Evolutionary conservation across 805 yeast species (phyloP).

Genomic region (Saccharomycopsis fibuligera): DNA sequence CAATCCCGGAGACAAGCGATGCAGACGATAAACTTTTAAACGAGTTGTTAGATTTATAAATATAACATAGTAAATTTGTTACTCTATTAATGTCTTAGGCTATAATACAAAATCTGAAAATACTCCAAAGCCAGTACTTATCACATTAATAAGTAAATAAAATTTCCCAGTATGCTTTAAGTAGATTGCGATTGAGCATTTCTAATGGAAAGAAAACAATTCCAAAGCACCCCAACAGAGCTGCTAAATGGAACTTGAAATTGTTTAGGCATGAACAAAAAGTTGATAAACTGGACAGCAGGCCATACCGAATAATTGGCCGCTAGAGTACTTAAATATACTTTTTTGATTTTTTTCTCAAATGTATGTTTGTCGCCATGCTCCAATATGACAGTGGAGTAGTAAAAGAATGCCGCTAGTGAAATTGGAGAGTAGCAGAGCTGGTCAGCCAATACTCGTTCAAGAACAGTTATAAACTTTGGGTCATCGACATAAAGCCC

Average conservation of each 20-base stretch:
- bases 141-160: too few relatives aligned
- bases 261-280: constrained; percentile 58
- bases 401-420: constrained; percentile 71
- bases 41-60: constrained; percentile 22
- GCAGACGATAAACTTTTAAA: constrained; percentile 21
- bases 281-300: constrained; percentile 71
- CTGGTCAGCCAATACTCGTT: constrained; percentile 87
- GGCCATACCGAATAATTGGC: constrained; percentile 78
- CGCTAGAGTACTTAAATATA: constrained; percentile 62
- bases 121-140: too few relatives aligned
- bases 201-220: constrained; percentile 80
- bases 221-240: constrained; percentile 86
- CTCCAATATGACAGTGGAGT: constrained; percentile 78
- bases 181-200: constrained; percentile 41
- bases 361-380: constrained; percentile 62
- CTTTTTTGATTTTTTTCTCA: constrained; percentile 51
- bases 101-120: too few relatives aligned
- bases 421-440: constrained; percentile 84
- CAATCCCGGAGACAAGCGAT: too few relatives aligned
- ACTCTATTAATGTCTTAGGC: too few relatives aligned
- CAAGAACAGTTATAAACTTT: constrained; percentile 74
- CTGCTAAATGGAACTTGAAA: constrained; percentile 90
- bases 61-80: too few relatives aligned
- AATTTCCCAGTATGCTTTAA: background rate
- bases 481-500: constrained; percentile 73